Evolutionary conservation across 192 early-diverging fungal species (phyloP).

Genomic region (Backusella tuberculispora): DNA sequence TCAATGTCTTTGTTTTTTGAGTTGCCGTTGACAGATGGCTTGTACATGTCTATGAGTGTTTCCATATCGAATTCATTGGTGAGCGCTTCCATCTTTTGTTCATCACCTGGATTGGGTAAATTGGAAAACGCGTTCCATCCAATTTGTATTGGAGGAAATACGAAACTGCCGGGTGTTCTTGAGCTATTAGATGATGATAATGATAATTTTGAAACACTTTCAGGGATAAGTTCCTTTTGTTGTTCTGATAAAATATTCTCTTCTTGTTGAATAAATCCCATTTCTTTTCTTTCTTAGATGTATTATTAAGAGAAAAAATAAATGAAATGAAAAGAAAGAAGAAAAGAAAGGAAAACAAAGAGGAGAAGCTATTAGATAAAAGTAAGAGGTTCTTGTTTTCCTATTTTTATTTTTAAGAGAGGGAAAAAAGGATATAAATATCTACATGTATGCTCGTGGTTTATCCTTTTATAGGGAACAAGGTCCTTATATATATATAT

Average conservation of each 20-base stretch:
- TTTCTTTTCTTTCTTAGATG: neutral
- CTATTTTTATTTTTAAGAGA: neutral
- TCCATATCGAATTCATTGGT: neutral
- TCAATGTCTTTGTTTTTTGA: neutral
- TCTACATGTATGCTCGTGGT: neutral
- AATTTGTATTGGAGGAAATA: neutral
- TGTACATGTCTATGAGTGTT: slow-evolving; percentile 20
- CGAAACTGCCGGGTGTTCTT: slow-evolving; percentile 16
- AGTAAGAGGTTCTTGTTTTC: no score
- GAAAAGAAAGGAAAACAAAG: neutral
- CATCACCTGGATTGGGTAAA: slow-evolving; percentile 35
- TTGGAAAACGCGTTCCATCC: slow-evolving; percentile 43
- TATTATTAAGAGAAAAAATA: neutral
- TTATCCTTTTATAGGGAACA: neutral
- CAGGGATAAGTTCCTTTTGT: neutral
- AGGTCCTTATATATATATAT: neutral
- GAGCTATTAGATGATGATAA: no score
- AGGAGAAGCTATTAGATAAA: no score
- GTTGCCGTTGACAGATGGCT: neutral
- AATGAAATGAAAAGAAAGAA: neutral
- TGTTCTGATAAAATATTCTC: neutral
- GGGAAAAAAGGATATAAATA: neutral
- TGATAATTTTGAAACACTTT: neutral
- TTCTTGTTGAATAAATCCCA: neutral
- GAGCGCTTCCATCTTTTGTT: slow-evolving; percentile 9